Base-by-base conservation (phyloP, 2,329 filamentous ascomycete species). In the Ophiosphaerella narmari region DNA sequence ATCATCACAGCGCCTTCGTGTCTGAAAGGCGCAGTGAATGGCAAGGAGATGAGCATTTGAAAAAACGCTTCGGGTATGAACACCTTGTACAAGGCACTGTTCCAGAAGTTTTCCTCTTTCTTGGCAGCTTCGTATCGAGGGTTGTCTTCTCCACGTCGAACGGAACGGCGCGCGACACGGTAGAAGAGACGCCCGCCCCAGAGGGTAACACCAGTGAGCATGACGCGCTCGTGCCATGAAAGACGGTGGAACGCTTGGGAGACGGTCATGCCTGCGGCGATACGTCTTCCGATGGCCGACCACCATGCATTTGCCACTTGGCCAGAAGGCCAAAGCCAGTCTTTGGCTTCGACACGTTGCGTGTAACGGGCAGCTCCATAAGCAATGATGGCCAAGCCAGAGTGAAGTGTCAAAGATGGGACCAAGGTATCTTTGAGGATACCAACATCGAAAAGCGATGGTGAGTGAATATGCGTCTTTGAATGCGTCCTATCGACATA, bases 291-390 rank as follows among this genome's bases (percentile, higher is more conserved):
- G 36, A 86, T 68, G 18, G 83, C 81, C 46, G 76, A 80, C 80
- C 82, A 85, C 83, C 83, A 86, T 6, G 81, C 82, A 62, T 84
- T 85, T 48, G 75, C 66, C 8, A 85, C 77, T 59, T 80, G 80
- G 2, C 75, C 80, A 4, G 75, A 70, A 1, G 82, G 80, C 82
- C 82, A 85, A 5, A 83, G 68, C 74, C 79, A 82, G 63, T 86
- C 83, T 60, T 86, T 86, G n/a, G 78, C 73, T 48, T 86, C 83
- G 8, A 81, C 77, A n/a, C 77, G 75, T 59, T 83, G 68, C 7
- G 80, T 82, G 42, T 78, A 75, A 21, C 81, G 74, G 1, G 79
- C 79, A 26, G 77, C 72, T 7, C 75, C 75, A 60, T 82, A 86
- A 0, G 82, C 77, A 29, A 80, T 74, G 26, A 80, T 58, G 8